phyloP scores from a whole-genome alignment of 768 basidiomycete species.

The Mycena vulgaris region DNA sequence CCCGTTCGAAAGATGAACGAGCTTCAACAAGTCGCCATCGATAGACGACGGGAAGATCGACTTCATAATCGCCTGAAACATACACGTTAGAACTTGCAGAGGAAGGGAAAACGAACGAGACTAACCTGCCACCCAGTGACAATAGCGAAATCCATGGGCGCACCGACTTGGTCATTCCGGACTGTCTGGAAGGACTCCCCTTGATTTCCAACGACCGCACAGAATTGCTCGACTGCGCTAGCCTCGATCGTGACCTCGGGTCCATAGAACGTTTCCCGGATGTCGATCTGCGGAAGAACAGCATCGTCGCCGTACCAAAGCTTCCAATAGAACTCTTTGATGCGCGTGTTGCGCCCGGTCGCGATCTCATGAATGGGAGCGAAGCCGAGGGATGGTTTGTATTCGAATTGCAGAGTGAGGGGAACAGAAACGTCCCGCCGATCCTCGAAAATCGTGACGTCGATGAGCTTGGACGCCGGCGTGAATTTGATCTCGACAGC shows the following conservation, averaged over 20 bases:
- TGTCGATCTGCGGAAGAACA: slow-evolving; percentile 80
- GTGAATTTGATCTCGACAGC: slow-evolving; percentile 82
- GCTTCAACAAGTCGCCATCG: slow-evolving; percentile 94
- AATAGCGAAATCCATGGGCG: slow-evolving; percentile 99
- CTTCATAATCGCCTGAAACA: slow-evolving; percentile 94
- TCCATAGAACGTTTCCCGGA: slow-evolving; percentile 87
- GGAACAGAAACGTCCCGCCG: slow-evolving; percentile 84
- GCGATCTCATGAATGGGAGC: slow-evolving; percentile 95
- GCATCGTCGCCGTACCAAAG: slow-evolving; percentile 96
- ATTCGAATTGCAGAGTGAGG: slow-evolving; percentile 85
- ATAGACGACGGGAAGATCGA: slow-evolving; percentile 94
- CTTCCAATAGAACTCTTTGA: slow-evolving; percentile 99
- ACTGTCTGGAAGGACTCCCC: slow-evolving; percentile 90
- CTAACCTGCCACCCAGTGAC: slow-evolving; percentile 98
- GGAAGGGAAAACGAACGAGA: slow-evolving; percentile 21
- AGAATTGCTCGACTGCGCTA: slow-evolving; percentile 88
- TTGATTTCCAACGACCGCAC: slow-evolving; percentile 93
- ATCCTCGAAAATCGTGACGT: slow-evolving; percentile 87
- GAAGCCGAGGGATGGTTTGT: slow-evolving; percentile 90
- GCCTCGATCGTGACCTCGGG: slow-evolving; percentile 89
- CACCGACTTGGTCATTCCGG: slow-evolving; percentile 79
- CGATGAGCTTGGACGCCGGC: slow-evolving; percentile 67
- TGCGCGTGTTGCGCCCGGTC: slow-evolving; percentile 86
- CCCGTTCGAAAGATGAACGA: slow-evolving; percentile 97
- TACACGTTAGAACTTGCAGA: slow-evolving; percentile 21